A percentile compares a stretch with the other conserved stretches of the same genome.
Evolutionary conservation across 1,284 basidiomycete genomes (phyloP).

Genomic region (Cutaneotrichosporon arboriforme): DNA sequence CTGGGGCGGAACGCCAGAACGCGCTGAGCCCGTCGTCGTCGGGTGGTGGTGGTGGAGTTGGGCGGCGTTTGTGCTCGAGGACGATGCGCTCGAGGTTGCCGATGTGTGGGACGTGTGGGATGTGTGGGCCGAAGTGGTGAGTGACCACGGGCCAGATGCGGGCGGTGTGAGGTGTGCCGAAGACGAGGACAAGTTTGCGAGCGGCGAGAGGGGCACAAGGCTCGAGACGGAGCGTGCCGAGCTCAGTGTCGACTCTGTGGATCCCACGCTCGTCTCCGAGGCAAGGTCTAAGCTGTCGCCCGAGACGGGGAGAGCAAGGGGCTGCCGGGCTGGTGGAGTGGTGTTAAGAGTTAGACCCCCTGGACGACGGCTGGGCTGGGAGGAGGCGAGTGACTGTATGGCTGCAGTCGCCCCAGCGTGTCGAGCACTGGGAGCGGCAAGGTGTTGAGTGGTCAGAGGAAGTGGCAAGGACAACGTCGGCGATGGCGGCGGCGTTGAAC

Average conservation of each 20-base stretch:
- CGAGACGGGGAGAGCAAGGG: too few species aligned
- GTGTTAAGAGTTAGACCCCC: neutral
- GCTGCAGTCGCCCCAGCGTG: constrained; percentile 4
- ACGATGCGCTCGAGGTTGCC: neutral
- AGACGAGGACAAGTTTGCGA: neutral
- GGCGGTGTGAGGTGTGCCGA: too few species aligned
- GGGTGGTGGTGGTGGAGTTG: too few species aligned
- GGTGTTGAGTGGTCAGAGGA: neutral
- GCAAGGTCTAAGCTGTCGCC: neutral
- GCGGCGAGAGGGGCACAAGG: constrained; percentile 3
- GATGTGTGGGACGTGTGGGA: neutral
- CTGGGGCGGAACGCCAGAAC: neutral
- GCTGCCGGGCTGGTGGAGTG: too few species aligned
- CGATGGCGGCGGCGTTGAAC: neutral
- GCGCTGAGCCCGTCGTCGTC: neutral
- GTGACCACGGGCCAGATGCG: too few species aligned
- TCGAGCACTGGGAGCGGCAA: too few species aligned
- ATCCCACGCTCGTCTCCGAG: neutral
- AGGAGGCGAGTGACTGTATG: neutral
- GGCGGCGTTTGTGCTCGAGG: neutral
- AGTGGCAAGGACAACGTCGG: neutral
- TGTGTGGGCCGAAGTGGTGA: neutral
- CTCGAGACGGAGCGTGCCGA: constrained; percentile 4
- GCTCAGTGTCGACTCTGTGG: neutral
- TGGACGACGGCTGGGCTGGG: neutral